Evolutionary conservation across 768 basidiomycete genomes (phyloP), one percentile per base, ranked within the genome.

Genomic region (Saitozyma podzolica): DNA sequence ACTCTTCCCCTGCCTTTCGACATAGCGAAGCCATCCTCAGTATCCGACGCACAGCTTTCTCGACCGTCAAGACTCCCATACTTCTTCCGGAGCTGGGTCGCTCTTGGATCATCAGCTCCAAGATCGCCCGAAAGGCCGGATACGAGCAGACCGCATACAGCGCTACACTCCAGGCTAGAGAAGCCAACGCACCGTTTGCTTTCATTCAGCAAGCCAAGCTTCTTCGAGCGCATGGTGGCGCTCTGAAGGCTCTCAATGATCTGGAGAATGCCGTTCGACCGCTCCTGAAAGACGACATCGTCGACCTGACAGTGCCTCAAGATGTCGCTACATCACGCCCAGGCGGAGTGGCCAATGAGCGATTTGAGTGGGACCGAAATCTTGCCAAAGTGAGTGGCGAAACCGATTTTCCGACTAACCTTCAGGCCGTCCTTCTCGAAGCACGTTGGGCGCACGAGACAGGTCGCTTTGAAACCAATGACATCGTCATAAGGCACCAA

Each of bases 101-200:
- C 52, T 87, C 91, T 0, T 99, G 96, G 96, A 84, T 98, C 11
- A 83, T 86, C 37, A 97, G 89, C 63, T 89, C 94, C n/a, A 97
- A 94, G 77, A 92, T 93, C 59, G 96, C 96, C 41, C 83, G 96
- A 41, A 99, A 97, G 76, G 90, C 93, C 3, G 89, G 91, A 0
- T 93, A 98, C 76, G 88, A 86, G 83, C 95, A 97, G 81, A 97
- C 95, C 0, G 92, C 96, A 2, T 99, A 98, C 76, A 96, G 91
- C 72, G 93, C 96, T 7, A 86, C 90, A 66, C 84, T 99, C 0
- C 96, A 99, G 80, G 92, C 93, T 0, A 85, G 87, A 59, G 88
- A 91, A 71, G 83, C 82, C 65, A 83, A 86, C 19, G 84, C 87
- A 0, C 84, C 84, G 0, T 92, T 88, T 74, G 85, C 88, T 16